phyloP scores from a whole-genome alignment of 768 basidiomycete species.

The Neoboletus magnificus region DNA sequence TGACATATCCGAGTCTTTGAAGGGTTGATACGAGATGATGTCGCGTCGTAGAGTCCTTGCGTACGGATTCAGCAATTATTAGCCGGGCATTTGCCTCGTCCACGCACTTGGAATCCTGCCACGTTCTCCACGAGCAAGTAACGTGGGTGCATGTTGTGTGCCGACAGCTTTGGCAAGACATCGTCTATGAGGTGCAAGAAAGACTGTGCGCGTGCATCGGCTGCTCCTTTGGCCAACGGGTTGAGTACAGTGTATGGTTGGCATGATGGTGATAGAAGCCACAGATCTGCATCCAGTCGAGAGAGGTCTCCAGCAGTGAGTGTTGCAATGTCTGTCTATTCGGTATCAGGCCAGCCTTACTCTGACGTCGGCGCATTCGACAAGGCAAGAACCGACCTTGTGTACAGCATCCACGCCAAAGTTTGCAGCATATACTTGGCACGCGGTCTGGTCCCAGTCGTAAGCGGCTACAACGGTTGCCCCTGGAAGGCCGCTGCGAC shows the following conservation, averaged over 20 bases:
- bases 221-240: slow-evolving; percentile 63
- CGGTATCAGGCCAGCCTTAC: background rate
- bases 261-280: slow-evolving; percentile 81
- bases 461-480: slow-evolving; percentile 59
- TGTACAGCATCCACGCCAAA: slow-evolving; percentile 44
- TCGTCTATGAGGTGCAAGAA: slow-evolving; percentile 67
- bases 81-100: background rate
- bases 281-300: slow-evolving; percentile 52
- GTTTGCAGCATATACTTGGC: slow-evolving; percentile 66
- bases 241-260: slow-evolving; percentile 83
- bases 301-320: slow-evolving; percentile 50
- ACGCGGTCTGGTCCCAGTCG: slow-evolving; percentile 79
- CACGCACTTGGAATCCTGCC: slow-evolving; percentile 73
- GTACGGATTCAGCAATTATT: slow-evolving; percentile 5
- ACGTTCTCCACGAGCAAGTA: slow-evolving; percentile 77
- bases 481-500: slow-evolving; percentile 45
- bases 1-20: slow-evolving; percentile 50
- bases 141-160: slow-evolving; percentile 45
- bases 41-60: slow-evolving; percentile 64
- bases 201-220: slow-evolving; percentile 71
- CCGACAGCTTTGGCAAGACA: slow-evolving; percentile 58
- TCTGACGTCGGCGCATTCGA: background rate
- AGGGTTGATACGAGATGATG: slow-evolving; percentile 52
- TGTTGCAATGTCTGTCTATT: slow-evolving; percentile 57
- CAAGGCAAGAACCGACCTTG: slow-evolving; percentile 24